phyloP scores from a whole-genome alignment of 371 early-diverging fungal genomes.

The Mortierella sp. region DNA sequence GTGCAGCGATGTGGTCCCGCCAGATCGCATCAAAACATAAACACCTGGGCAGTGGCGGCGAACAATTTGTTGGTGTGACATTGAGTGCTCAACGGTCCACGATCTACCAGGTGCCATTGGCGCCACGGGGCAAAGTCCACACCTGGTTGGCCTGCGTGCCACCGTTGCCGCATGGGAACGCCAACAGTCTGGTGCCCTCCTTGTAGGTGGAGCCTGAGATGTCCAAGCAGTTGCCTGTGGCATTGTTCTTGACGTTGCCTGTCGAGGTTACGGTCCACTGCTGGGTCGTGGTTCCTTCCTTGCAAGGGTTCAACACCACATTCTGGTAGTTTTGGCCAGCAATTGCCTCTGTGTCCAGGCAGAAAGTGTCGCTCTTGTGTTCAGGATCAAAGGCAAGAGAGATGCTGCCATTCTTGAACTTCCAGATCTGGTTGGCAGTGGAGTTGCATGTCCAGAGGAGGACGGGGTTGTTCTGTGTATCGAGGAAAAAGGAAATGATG shows the following conservation, averaged over 20 bases:
- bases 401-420: slow-evolving; percentile 47
- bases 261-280: slow-evolving; percentile 42
- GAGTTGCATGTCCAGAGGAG: slow-evolving; percentile 36
- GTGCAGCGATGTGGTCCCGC: too few relatives aligned
- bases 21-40: neutral
- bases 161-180: slow-evolving; percentile 30
- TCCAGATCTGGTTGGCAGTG: slow-evolving; percentile 46
- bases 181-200: slow-evolving; percentile 24
- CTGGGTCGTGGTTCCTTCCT: slow-evolving; percentile 24
- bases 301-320: slow-evolving; percentile 35
- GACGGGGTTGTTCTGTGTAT: slow-evolving; percentile 32
- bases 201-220: slow-evolving; percentile 18
- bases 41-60: neutral
- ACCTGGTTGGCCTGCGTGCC: slow-evolving; percentile 46
- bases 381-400: slow-evolving; percentile 39
- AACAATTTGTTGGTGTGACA: neutral
- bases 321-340: slow-evolving; percentile 10
- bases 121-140: slow-evolving; percentile 41
- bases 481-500: neutral
- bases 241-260: slow-evolving; percentile 38
- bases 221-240: slow-evolving; percentile 35
- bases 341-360: slow-evolving; percentile 27
- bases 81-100: neutral
- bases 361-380: slow-evolving; percentile 31
- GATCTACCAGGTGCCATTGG: slow-evolving; percentile 41